phyloP scores from a whole-genome alignment of 495 filamentous ascomycete species.

The Cladorrhinum samala region DNA sequence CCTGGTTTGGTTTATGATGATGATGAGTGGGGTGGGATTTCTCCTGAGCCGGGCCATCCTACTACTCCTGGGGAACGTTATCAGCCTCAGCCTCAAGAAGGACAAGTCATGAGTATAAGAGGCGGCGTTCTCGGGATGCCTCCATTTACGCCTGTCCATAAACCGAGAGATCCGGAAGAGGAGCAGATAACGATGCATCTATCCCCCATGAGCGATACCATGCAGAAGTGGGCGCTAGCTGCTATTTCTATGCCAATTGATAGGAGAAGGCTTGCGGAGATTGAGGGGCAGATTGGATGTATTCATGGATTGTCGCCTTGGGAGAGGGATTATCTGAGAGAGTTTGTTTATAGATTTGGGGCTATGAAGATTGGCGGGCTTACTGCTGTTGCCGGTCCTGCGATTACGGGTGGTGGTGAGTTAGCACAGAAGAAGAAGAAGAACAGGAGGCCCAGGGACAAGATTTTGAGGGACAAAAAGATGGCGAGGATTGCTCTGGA shows the following conservation, averaged over 20 bases:
- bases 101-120: no score
- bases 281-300: slow-evolving; percentile 43
- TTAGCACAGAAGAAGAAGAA: slow-evolving; percentile 1
- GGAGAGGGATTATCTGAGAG: slow-evolving; percentile 34
- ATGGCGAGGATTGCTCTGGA: slow-evolving; percentile 62
- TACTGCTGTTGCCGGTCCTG: background rate
- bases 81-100: no score
- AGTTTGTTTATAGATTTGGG: slow-evolving; percentile 19
- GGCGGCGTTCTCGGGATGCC: no score
- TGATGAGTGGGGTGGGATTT: no score
- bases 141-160: no score
- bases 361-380: slow-evolving; percentile 6
- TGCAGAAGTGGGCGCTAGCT: slow-evolving; percentile 34
- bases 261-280: slow-evolving; percentile 32
- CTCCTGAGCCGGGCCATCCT: no score
- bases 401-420: background rate
- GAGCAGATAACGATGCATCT: slow-evolving; percentile 29
- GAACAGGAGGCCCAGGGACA: slow-evolving; percentile 69
- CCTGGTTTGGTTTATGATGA: background rate
- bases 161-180: slow-evolving; percentile 7
- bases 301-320: slow-evolving; percentile 12
- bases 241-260: slow-evolving; percentile 42
- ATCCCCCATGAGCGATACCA: slow-evolving; percentile 27
- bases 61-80: no score
- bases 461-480: slow-evolving; percentile 64